Evolutionary conservation across 495 filamentous ascomycete species (phyloP).

Genomic region (Choiromyces venosus): DNA sequence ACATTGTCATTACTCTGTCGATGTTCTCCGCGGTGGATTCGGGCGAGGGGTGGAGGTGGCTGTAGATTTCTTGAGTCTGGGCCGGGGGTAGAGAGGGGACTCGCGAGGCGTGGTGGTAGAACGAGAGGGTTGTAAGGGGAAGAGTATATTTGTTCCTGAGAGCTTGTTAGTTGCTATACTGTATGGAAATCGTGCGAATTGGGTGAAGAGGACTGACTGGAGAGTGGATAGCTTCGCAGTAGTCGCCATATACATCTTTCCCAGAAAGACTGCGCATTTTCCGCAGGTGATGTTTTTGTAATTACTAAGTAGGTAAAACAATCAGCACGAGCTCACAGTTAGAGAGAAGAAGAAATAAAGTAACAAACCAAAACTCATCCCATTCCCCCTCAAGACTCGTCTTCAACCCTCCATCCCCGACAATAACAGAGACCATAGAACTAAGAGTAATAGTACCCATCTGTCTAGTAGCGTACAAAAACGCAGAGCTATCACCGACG

Average conservation of each 20-base stretch:
- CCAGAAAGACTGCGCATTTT: constrained; percentile 29
- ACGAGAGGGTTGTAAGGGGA: constrained; percentile 21
- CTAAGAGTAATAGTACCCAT: constrained; percentile 31
- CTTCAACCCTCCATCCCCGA: constrained; percentile 25
- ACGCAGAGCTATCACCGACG: constrained; percentile 32
- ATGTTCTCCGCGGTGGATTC: constrained; percentile 26
- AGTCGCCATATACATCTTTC: constrained; percentile 37
- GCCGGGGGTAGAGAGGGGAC: constrained; percentile 30
- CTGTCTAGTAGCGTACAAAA: constrained; percentile 32
- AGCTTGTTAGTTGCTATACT: background rate
- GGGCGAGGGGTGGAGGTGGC: constrained; percentile 26
- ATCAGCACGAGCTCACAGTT: constrained; percentile 12
- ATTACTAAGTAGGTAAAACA: constrained; percentile 16
- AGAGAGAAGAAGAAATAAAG: background rate
- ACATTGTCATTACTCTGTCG: constrained; percentile 28
- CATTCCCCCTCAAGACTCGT: constrained; percentile 32
- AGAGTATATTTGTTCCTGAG: constrained; percentile 27
- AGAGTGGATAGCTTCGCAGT: constrained; percentile 31
- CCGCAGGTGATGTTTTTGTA: constrained; percentile 34
- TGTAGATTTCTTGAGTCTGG: constrained; percentile 31
- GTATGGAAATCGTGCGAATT: background rate
- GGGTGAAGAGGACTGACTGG: constrained; percentile 20
- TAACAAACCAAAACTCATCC: constrained; percentile 35
- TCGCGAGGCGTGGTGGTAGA: constrained; percentile 29
- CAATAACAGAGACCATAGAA: constrained; percentile 21